Base-by-base conservation (phyloP, 805 yeast species). In the Candida mattraensis region DNA sequence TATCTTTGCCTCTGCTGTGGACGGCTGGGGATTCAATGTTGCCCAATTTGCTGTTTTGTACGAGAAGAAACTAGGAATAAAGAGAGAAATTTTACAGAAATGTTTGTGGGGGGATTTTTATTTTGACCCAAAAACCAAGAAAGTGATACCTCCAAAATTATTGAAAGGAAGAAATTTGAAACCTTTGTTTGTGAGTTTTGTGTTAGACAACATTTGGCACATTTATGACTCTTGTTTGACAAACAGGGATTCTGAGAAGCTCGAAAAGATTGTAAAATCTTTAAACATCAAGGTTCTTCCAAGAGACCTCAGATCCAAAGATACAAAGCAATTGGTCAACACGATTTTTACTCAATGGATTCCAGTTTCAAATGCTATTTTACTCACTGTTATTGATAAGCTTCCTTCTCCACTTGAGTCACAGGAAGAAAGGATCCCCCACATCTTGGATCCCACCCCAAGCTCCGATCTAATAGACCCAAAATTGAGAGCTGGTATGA, bases 11-110 rank as follows among this genome's bases (percentile, higher is more conserved):
- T 72, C 78, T 18, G 99, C 99, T 1, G 70, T 84, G 13, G 99
- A 93, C 63, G 98, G 98, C 9, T 93, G 99, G 98, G 99, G 98
- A 1, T 93, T 93, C 60, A 84, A 87, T 27, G 70, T 93, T 32
- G 78, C 86, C 33, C 96, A 93, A 47, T 85, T 93, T 61, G 85
- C 96, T 6, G 80, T 83, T 39, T 78, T 93, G 21, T 87, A 87
- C 57, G 93, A 83, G 63, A 76, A 77, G 31, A 87, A 87, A 51
- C 66, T 91, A 13, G 96, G 95, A 0, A 83, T 91, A 47, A 84
- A 86, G 45, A 79, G 88, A 44, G 77, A 78, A 13, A 86, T 78
- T 35, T 69, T 93, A 28, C 81, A 82, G 40, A 84, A 85, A 53
- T 87, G 88, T n/a, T 67, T 93, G 4, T 93, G 98, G 98, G 99